Evolutionary conservation across 2,329 filamentous ascomycete species (phyloP), one percentile per base, ranked within the genome.

Genomic region (Chaetomiaceae sp.): DNA sequence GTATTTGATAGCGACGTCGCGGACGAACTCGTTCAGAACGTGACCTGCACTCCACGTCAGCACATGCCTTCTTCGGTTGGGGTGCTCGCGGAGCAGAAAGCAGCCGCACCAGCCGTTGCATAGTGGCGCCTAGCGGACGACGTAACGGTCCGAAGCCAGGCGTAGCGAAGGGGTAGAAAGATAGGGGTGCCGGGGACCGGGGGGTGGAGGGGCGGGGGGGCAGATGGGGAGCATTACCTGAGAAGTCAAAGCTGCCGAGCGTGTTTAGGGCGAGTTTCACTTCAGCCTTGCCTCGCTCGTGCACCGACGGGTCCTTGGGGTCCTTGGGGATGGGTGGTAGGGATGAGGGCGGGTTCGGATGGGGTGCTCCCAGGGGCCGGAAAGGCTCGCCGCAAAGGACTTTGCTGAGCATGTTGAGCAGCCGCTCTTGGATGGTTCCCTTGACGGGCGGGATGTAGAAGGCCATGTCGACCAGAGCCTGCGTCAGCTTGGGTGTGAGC

Each of bases 401-500:
- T 59, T 92, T 84, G 69, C 94, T 97, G 36, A 99, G 80, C 81
- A 99, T 91, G 66, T 99, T 91, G 12, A 99, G 80, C 22, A 99
- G 75, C 62, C 94, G 86, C 65, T 96, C 92, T 66, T 99, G 94
- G 37, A 99, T 97, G 6, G 84, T 91, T 2, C 88, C 81, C 67
- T 95, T 94, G 53, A 96, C 90, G 0, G 95, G 91, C 0, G 92
- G 94, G 43, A 99, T 96, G 67, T 99, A 97, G 67, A 97, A 95
- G 25, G 94, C 94, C 89, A 99, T 96, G 66, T 99, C 95, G 20
- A 97, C 91, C 50, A 99, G 77, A 3, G 95, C 95, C 68, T 97
- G 91, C 0, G 92, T 96, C 22, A 99, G 80, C 61, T 95, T 94
- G 53, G 92, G 88, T 34, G 91, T 96, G 48, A 99, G 78, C 45